Percentiles rank a stretch among this genome's conserved stretches.
Evolutionary conservation across 2,329 filamentous ascomycete species (phyloP).

Genomic region (Plectosphaerella plurivora): DNA sequence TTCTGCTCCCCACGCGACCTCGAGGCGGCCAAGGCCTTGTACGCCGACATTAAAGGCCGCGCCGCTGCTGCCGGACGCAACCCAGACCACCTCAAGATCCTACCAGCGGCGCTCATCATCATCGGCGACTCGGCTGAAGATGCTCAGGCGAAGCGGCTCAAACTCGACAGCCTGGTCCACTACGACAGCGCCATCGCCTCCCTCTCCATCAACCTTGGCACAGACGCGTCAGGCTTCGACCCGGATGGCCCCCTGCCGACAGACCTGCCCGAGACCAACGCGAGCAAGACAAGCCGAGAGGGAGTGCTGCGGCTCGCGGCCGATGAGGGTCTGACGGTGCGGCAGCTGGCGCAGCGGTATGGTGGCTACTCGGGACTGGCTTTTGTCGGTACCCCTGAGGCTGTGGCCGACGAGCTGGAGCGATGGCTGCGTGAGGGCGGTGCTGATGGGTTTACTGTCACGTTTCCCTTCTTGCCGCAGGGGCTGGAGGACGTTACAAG

Average conservation of each 20-base stretch:
- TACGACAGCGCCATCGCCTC: conserved; percentile 51
- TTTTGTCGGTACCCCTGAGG: conserved; percentile 44
- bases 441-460: conserved; percentile 47
- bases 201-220: conserved; percentile 41
- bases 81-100: conserved; percentile 41
- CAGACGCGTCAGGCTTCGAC: conserved; percentile 41
- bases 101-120: conserved; percentile 46
- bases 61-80: conserved; percentile 38
- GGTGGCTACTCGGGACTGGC: conserved; percentile 45
- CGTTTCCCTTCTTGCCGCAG: conserved; percentile 44
- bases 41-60: conserved; percentile 45
- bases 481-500: conserved; percentile 44
- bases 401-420: conserved; percentile 43
- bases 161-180: conserved; percentile 46
- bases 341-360: conserved; percentile 45
- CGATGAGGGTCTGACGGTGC: conserved; percentile 40
- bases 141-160: conserved; percentile 40
- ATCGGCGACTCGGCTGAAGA: conserved; percentile 44
- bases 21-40: conserved; percentile 39
- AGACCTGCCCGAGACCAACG: conserved; percentile 48
- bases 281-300: conserved; percentile 43
- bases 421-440: conserved; percentile 41
- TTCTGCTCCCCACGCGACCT: conserved; percentile 46
- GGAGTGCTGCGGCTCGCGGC: conserved; percentile 37
- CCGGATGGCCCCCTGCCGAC: conserved; percentile 43